phyloP scores from a whole-genome alignment of 2,329 filamentous ascomycete species.

The Colletotrichum spaethianum region DNA sequence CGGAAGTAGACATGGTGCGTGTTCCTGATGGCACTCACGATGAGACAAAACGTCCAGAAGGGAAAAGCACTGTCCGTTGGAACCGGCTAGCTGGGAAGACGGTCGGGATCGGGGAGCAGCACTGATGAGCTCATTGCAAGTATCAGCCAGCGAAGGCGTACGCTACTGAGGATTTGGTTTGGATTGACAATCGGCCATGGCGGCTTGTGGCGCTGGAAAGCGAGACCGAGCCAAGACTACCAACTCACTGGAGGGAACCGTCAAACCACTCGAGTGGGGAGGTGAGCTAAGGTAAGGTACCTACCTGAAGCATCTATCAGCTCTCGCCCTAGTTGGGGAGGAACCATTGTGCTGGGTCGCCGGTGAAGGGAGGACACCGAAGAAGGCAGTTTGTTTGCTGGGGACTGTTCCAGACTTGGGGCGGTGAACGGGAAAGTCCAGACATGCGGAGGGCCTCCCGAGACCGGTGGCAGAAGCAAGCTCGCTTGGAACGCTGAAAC shows the following conservation, averaged over 20 bases:
- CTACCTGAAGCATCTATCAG: background rate
- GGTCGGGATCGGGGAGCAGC: background rate
- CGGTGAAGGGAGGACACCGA: background rate
- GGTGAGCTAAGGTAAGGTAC: background rate
- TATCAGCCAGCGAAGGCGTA: conserved; percentile 1
- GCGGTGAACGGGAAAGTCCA: conserved; percentile 3
- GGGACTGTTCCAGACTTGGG: conserved; percentile 23
- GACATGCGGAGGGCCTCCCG: background rate
- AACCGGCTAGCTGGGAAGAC: conserved; percentile 20
- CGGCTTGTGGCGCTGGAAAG: conserved; percentile 7
- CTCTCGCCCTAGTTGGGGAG: background rate
- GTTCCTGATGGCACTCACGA: conserved; percentile 9
- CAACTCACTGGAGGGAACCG: background rate
- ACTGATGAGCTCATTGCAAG: conserved; percentile 14
- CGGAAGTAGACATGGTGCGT: conserved; percentile 21
- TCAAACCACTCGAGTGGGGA: conserved; percentile 5
- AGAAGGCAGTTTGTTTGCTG: conserved; percentile 1
- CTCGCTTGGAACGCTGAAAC: background rate
- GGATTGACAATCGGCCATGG: background rate
- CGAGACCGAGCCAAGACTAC: background rate
- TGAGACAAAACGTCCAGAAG: conserved; percentile 25
- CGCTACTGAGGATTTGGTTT: conserved; percentile 23
- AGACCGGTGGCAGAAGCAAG: background rate
- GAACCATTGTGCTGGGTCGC: conserved; percentile 13
- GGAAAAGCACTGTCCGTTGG: conserved; percentile 28